These are phyloP conservation scores for Passiflora organensis DNA, from an alignment of 345 rosid genomes.

Conservation along the genomic window DNA sequence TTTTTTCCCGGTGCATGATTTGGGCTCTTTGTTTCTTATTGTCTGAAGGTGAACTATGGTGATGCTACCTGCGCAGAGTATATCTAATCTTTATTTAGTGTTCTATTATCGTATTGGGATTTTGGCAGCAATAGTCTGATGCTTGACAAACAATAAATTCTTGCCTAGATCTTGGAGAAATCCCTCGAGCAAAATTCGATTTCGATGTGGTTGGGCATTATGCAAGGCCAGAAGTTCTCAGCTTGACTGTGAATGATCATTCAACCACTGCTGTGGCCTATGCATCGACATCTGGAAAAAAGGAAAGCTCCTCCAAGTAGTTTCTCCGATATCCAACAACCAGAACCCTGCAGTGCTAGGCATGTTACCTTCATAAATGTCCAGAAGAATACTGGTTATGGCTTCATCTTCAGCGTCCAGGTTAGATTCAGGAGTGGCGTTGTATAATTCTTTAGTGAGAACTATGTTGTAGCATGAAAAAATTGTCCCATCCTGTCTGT, in stretches of 20 bases:
- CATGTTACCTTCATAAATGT: no score
- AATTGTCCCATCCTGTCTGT: no score
- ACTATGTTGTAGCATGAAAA: no score
- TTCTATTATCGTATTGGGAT: constrained; percentile 1
- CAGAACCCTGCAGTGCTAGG: no score
- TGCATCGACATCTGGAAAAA: constrained; percentile 35
- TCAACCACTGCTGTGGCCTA: constrained; percentile 66
- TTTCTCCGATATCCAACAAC: background rate
- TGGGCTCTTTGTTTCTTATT: no score
- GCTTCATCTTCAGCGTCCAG: no score
- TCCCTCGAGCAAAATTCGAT: constrained; percentile 78
- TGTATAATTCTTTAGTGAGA: no score
- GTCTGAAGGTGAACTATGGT: no score
- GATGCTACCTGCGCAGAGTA: background rate
- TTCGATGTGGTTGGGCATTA: constrained; percentile 96
- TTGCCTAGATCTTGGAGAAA: constrained; percentile 79
- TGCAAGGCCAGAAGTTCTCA: constrained; percentile 88
- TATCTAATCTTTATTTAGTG: background rate
- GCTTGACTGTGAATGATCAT: constrained; percentile 75
- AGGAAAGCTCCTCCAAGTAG: constrained; percentile 34
- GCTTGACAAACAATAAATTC: background rate
- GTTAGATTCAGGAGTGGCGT: no score
- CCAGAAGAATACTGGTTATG: no score
- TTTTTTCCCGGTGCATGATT: no score
- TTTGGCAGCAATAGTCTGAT: constrained; percentile 1